Base-by-base conservation (phyloP, 306 rosid genomes). In the Vachellia collinsii region DNA sequence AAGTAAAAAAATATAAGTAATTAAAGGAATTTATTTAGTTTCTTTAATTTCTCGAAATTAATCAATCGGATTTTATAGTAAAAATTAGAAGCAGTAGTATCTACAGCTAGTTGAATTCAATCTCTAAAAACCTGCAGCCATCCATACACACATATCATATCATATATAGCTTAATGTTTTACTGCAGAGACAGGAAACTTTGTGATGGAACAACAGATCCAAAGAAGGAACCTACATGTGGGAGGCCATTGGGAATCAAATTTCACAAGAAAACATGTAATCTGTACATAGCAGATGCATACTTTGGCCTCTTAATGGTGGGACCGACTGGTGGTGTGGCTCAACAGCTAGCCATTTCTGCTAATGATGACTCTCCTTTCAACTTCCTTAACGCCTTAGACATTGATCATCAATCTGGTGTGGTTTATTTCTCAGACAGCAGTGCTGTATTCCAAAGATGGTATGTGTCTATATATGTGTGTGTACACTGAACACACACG, bases 251-350 rank as follows among this genome's bases (percentile, higher is more conserved):
- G 63, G 63, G 34, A 8, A 11, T 56, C 63, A 56, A 56, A 20
- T 56, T 56, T 19, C 12, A 56, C 63, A 56, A 20, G 34, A 56
- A 56, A 20, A 56, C 63, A 56, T 56, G 63, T 8, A 22, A 56
- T 20, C 63, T 56, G 20, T 56, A 56, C 63, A 56, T 56, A 56
- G 63, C 63, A 56, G 63, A 20, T 20, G 63, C 63, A n/a, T 56
- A 20, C 25, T 56, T 56, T 56, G 63, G 63, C 63, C 63, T 56
- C 12, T 56, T 56, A 56, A 56, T 8, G 63, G 34, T 56, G 23
- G 63, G 34, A 2, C 62, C 62, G 3, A 20, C 29, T 56, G 62
- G 62, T 20, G 62, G 62, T 56, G 62, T 20, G 62, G 29, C 62
- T 56, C 62, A 56, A 7, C 62, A 56, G 7, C 29, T 56, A 19